Evolutionary conservation across 495 filamentous ascomycete genomes (phyloP).

Genomic region (Polyplosphaeria fusca): DNA sequence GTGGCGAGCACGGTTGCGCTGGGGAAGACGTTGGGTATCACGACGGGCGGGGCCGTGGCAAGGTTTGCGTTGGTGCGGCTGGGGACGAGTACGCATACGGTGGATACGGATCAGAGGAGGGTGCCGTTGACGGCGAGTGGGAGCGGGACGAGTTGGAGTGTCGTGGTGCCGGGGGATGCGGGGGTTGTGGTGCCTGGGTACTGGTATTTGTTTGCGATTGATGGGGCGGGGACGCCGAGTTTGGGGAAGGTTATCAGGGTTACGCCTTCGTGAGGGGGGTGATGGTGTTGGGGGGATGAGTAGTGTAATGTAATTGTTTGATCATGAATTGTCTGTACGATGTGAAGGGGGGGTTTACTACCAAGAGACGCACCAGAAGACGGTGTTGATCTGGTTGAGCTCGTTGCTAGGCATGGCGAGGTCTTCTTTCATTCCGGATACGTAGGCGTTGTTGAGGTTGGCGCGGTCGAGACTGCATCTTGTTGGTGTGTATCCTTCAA

Average conservation of each 20-base stretch:
- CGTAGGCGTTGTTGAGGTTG: slow-evolving; percentile 25
- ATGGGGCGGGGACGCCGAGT: slow-evolving; percentile 50
- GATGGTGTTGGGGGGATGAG: neutral
- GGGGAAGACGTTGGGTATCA: slow-evolving; percentile 42
- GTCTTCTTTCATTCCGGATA: slow-evolving; percentile 21
- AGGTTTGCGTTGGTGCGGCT: slow-evolving; percentile 45
- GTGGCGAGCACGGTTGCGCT: slow-evolving; percentile 33
- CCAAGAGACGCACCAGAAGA: slow-evolving; percentile 16
- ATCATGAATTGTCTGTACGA: too few relatives aligned
- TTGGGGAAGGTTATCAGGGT: slow-evolving; percentile 25
- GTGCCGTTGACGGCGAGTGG: slow-evolving; percentile 41
- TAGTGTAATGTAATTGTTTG: too few relatives aligned
- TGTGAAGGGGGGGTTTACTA: too few relatives aligned
- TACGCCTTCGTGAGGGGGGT: neutral
- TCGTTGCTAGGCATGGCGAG: slow-evolving; percentile 14
- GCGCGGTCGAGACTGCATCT: slow-evolving; percentile 1
- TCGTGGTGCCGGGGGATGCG: slow-evolving; percentile 47
- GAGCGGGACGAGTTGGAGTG: slow-evolving; percentile 30
- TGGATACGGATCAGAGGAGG: slow-evolving; percentile 60
- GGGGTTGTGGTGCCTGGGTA: slow-evolving; percentile 56
- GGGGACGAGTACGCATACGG: slow-evolving; percentile 53
- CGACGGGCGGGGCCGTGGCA: slow-evolving; percentile 33
- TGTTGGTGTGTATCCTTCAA: neutral
- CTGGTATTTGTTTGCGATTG: slow-evolving; percentile 57
- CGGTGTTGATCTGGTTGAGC: slow-evolving; percentile 26